phyloP scores from a whole-genome alignment of 2,329 filamentous ascomycete genomes.

The Ampelomyces quisqualis region DNA sequence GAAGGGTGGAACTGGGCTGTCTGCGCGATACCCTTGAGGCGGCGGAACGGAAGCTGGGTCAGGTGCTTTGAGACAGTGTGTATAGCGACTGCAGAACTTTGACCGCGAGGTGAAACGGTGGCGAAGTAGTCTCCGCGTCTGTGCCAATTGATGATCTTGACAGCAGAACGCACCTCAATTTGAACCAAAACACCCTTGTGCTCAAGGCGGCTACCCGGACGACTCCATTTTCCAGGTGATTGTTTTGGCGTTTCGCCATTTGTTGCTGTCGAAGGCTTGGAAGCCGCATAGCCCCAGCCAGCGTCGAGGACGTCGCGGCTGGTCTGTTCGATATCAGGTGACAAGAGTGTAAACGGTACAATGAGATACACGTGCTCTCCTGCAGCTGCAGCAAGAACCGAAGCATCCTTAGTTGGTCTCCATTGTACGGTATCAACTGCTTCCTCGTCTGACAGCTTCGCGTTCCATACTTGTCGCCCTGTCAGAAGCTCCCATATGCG shows the following conservation, averaged over 20 bases:
- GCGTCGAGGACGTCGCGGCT: constrained; percentile 77
- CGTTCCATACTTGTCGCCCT: constrained; percentile 83
- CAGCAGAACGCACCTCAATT: constrained; percentile 72
- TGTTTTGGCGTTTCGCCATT: constrained; percentile 65
- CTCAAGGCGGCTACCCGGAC: constrained; percentile 72
- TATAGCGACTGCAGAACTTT: constrained; percentile 80
- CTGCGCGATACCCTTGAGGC: constrained; percentile 73
- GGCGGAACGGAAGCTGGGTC: constrained; percentile 90
- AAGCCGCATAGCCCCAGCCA: constrained; percentile 91
- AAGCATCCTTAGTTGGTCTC: constrained; percentile 78
- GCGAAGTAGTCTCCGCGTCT: constrained; percentile 91
- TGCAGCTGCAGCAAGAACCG: constrained; percentile 78
- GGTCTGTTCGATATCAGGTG: constrained; percentile 70
- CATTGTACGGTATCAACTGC: constrained; percentile 85
- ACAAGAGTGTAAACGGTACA: constrained; percentile 65
- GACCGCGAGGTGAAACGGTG: constrained; percentile 80
- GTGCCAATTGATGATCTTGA: constrained; percentile 94
- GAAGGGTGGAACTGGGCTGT: constrained; percentile 93
- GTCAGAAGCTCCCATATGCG: constrained; percentile 86
- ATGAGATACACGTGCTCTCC: constrained; percentile 86
- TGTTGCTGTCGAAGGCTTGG: constrained; percentile 54
- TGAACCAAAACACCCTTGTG: constrained; percentile 78
- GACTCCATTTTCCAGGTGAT: constrained; percentile 77
- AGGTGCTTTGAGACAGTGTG: constrained; percentile 94
- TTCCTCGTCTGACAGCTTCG: constrained; percentile 72